Evolutionary conservation across 1,284 basidiomycete species (phyloP).

Genomic region (Cryptococcus amylolentus): DNA sequence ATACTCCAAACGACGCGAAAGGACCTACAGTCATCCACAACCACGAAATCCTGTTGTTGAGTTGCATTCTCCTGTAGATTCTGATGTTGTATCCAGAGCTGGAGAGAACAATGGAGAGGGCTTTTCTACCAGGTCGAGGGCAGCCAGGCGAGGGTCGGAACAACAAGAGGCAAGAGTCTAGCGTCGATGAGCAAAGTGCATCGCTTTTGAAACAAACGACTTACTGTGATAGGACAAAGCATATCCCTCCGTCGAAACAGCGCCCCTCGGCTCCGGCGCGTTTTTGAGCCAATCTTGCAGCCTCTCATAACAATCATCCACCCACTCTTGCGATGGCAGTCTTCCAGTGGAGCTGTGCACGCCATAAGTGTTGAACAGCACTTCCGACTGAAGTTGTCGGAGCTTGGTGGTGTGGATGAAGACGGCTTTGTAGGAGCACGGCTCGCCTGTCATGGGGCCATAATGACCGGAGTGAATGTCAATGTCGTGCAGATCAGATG

Average conservation of each 20-base stretch:
- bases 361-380: slow-evolving; percentile 46
- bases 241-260: slow-evolving; percentile 48
- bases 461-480: slow-evolving; percentile 41
- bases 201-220: slow-evolving; percentile 7
- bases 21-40: slow-evolving; percentile 49
- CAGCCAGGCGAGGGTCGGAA: slow-evolving; percentile 50
- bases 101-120: slow-evolving; percentile 47
- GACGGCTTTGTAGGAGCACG: slow-evolving; percentile 48
- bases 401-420: slow-evolving; percentile 47
- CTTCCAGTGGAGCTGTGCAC: slow-evolving; percentile 32
- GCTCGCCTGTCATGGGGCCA: slow-evolving; percentile 36
- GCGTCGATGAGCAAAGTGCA: neutral
- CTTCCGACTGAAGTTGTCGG: slow-evolving; percentile 50
- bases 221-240: slow-evolving; percentile 51
- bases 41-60: slow-evolving; percentile 51
- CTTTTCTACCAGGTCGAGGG: slow-evolving; percentile 45
- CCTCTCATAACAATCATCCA: slow-evolving; percentile 47
- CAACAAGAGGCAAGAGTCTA: slow-evolving; percentile 49
- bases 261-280: slow-evolving; percentile 47
- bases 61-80: slow-evolving; percentile 50
- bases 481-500: slow-evolving; percentile 45
- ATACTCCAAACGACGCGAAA: neutral
- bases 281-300: slow-evolving; percentile 48
- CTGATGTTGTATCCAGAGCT: slow-evolving; percentile 51
- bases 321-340: slow-evolving; percentile 45